These are phyloP conservation scores for Fusarium piperis DNA, from an alignment of 2,329 filamentous ascomycete species.

Conservation along the genomic window DNA sequence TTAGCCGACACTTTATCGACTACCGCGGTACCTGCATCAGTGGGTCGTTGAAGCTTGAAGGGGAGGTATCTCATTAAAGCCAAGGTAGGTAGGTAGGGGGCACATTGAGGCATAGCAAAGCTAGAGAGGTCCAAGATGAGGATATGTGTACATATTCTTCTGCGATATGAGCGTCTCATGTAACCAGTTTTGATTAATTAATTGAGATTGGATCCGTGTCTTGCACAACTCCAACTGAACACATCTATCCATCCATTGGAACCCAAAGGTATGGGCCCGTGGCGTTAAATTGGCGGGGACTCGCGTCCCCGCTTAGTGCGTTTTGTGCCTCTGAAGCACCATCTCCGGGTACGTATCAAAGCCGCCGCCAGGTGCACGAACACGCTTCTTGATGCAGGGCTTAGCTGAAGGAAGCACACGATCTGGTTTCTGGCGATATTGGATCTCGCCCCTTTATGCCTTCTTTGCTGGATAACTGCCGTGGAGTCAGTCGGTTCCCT, in stretches of 20 bases:
- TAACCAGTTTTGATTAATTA: not conserved
- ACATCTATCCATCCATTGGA: not conserved
- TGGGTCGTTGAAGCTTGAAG: slow-evolving; percentile 13
- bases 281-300: slow-evolving; percentile 35
- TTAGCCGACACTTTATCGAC: slow-evolving; percentile 23
- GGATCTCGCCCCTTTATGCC: not conserved
- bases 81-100: not conserved
- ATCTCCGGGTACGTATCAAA: not conserved
- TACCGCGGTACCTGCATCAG: slow-evolving; percentile 34
- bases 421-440: not conserved
- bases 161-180: not conserved
- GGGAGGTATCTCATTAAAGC: not conserved
- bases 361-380: not conserved
- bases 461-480: not conserved
- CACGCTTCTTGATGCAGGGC: not conserved
- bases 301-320: slow-evolving; percentile 27
- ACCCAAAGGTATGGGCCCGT: slow-evolving; percentile 20
- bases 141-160: not conserved
- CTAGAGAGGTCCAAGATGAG: not conserved
- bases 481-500: slow-evolving; percentile 7
- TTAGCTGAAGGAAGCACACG: not conserved
- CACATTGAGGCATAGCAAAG: not conserved
- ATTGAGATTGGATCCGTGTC: not conserved
- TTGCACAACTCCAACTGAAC: not conserved
- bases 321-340: slow-evolving; percentile 15